Evolutionary conservation across 176 grass and related monocot genomes (phyloP).

Genomic region (Oryza punctata): DNA sequence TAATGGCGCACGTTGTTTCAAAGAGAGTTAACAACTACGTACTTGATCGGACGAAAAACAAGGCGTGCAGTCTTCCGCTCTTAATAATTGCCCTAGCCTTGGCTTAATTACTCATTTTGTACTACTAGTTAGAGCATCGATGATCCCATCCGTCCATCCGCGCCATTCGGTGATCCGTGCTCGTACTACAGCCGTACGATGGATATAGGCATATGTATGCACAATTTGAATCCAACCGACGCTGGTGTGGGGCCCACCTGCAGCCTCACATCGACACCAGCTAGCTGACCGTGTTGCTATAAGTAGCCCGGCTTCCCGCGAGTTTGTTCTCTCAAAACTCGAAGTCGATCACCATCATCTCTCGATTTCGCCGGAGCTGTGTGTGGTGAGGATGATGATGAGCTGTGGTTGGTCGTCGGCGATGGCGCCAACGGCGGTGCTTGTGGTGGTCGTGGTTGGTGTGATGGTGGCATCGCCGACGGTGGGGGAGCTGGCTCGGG

Average conservation of each 20-base stretch:
- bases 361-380: background rate
- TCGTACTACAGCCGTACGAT: background rate
- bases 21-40: background rate
- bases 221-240: slow-evolving; percentile 4
- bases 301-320: background rate
- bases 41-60: background rate
- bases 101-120: too few relatives aligned
- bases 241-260: background rate
- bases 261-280: background rate
- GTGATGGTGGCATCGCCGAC: background rate
- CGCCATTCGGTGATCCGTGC: background rate
- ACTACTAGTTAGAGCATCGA: too few relatives aligned
- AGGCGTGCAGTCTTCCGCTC: background rate
- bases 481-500: slow-evolving; percentile 42
- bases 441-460: background rate
- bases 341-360: background rate
- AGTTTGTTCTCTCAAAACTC: background rate
- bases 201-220: background rate
- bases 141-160: background rate
- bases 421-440: background rate
- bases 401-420: background rate
- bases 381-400: too few relatives aligned
- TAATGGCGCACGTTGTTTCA: background rate
- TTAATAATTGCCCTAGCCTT: background rate
- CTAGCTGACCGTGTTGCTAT: background rate